Percentiles rank a stretch among this genome's conserved stretches.
Conservation (phyloP, 1,284 basidiomycete genomes). For the Cryptococcus sp. region DNA sequence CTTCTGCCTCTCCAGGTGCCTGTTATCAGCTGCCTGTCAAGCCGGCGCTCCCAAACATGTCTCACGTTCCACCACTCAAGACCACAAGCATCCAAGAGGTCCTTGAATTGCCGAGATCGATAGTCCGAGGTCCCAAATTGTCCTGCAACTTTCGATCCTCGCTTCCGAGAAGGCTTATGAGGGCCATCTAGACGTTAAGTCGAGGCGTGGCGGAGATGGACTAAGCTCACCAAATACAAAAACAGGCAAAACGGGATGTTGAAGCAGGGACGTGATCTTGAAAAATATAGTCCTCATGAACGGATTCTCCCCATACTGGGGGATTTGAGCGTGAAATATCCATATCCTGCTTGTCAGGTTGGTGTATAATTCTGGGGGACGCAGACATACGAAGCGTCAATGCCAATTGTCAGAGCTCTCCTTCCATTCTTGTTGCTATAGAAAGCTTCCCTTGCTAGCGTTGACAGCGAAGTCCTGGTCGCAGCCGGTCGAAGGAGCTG, state of each 20-base stretch:
- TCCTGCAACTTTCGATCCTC: constrained; percentile 56
- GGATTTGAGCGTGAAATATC: constrained; percentile 50
- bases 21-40: constrained; percentile 28
- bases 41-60: constrained; percentile 10
- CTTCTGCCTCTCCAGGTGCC: constrained; percentile 95
- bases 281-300: constrained; percentile 54
- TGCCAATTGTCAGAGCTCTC: constrained; percentile 46
- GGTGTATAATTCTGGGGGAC: background rate
- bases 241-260: constrained; percentile 73
- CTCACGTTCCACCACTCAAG: constrained; percentile 76
- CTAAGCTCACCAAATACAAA: constrained; percentile 79
- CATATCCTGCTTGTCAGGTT: constrained; percentile 41
- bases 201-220: too few species aligned
- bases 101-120: constrained; percentile 65
- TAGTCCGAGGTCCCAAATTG: constrained; percentile 56
- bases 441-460: constrained; percentile 39
- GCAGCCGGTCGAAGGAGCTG: constrained; percentile 44
- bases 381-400: constrained; percentile 44
- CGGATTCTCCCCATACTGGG: constrained; percentile 50
- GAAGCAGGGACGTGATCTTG: constrained; percentile 62
- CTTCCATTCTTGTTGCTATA: constrained; percentile 34
- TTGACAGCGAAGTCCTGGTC: constrained; percentile 29
- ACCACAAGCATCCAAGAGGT: constrained; percentile 80
- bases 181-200: constrained; percentile 61
- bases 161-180: constrained; percentile 72